Base-by-base conservation (phyloP, 306 rosid species). In the Betula pendula region DNA sequence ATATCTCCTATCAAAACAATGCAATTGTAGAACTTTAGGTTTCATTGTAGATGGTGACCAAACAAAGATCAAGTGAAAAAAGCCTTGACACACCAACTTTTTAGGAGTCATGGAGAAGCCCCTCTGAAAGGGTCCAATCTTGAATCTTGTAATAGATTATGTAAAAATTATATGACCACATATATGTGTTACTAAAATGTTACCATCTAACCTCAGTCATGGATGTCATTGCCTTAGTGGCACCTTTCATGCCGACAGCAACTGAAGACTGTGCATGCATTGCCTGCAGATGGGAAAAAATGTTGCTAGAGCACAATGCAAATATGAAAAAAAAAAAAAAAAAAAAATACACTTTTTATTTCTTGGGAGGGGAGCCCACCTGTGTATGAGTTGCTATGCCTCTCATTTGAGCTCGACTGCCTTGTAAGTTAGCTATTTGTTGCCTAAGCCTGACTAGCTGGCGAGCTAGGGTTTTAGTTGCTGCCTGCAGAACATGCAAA, bases 391-490 rank as follows among this genome's bases (percentile, higher is more conserved):
- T 96, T 73, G 99, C 92, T 74, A 96, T 85, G 80, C 99, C 99
- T 88, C 98, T 91, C 96, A 96, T 91, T 84, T 96, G 99, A 88
- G 99, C 99, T 83, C 99, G 88, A 90, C 99, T 93, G 51, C 98
- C 96, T 81, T 93, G 99, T 79, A 96, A 94, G 79, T 96, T 96
- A 66, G 96, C 88, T 56, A 96, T 90, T 76, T 96, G 99, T 82
- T 93, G 98, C 88, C 97, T 86, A 69, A 96, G 98, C 88, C 99
- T 91, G 55, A 96, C 74, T 47, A 96, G 83, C 82, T 96, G 99
- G 74, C 98, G 92, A 71, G 99, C 99, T 70, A 96, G 96, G 81
- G 76, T 74, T 82, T 91, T 93, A 72, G 99, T 93, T 31, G 99
- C 99, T 10, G 84, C 89, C 99, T 96, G 88, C 45, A 79, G 45